phyloP scores from a whole-genome alignment of 768 basidiomycete species.

The Tephrocybe sp. region DNA sequence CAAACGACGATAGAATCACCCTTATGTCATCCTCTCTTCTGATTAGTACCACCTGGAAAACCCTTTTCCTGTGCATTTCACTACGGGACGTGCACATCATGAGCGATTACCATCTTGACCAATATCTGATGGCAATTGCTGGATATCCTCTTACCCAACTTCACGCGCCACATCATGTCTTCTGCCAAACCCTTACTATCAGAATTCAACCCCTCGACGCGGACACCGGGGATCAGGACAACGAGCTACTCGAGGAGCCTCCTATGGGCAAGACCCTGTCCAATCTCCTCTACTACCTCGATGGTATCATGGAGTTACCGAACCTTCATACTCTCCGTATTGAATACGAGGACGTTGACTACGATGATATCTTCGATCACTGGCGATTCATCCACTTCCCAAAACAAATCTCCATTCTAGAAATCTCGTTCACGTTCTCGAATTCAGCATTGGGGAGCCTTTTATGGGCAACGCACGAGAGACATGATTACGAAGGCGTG shows the following conservation, averaged over 20 bases:
- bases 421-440: conserved; percentile 17
- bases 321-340: conserved; percentile 22
- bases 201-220: conserved; percentile 8
- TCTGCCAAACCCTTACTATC: conserved; percentile 12
- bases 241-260: conserved; percentile 2
- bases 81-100: conserved; percentile 32
- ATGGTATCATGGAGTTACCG: conserved; percentile 15
- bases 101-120: conserved; percentile 21
- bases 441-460: not conserved
- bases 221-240: not conserved
- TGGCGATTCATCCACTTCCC: conserved; percentile 22
- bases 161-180: conserved; percentile 2
- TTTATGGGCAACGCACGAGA: not conserved
- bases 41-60: conserved; percentile 29
- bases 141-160: conserved; percentile 5
- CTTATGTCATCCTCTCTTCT: conserved; percentile 29
- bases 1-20: conserved; percentile 26
- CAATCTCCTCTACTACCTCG: conserved; percentile 20
- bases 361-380: conserved; percentile 21
- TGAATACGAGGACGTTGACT: conserved; percentile 18
- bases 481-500: not conserved
- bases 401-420: conserved; percentile 16
- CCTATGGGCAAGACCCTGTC: conserved; percentile 19
- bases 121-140: conserved; percentile 11
- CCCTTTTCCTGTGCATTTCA: conserved; percentile 28